Conservation (phyloP, 2,329 filamentous ascomycete genomes). For the Colletotrichum acutatum region DNA sequence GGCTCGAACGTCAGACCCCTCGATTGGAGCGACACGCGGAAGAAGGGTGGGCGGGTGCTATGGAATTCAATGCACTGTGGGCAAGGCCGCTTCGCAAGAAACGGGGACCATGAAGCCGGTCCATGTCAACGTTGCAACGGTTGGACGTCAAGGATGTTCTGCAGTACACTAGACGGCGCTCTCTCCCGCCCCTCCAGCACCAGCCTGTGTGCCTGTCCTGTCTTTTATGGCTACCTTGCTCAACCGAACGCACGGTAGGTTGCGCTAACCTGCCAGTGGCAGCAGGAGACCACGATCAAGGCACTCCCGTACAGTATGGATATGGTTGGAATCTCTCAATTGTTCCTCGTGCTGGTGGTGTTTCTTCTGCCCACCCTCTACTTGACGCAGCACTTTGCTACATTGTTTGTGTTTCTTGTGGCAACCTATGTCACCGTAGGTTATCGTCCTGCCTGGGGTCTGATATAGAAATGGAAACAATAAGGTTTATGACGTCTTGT, state of each 20-base stretch:
- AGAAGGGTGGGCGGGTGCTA: conserved; percentile 21
- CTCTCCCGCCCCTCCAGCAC: conserved; percentile 34
- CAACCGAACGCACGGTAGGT: neutral
- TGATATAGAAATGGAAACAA: neutral
- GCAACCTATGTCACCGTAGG: neutral
- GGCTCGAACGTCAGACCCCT: neutral
- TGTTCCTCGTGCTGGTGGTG: neutral
- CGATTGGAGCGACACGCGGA: conserved; percentile 10
- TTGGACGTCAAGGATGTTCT: conserved; percentile 29
- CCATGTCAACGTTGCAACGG: conserved; percentile 25
- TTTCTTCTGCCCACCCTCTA: neutral
- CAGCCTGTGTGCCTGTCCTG: neutral
- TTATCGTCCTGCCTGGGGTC: neutral
- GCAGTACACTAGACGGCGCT: conserved; percentile 32
- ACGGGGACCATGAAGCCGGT: conserved; percentile 18
- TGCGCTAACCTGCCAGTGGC: neutral
- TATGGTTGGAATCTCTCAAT: neutral
- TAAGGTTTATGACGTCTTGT: neutral
- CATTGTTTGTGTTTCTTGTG: conserved; percentile 1
- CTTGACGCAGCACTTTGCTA: neutral
- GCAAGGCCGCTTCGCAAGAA: conserved; percentile 4
- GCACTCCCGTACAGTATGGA: neutral
- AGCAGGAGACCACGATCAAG: neutral
- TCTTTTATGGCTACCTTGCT: neutral
- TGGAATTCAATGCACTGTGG: conserved; percentile 34